A percentile compares a stretch with the other conserved stretches of the same genome.
Conservation (phyloP, 495 filamentous ascomycete species). For the Tuber melanosporum region DNA sequence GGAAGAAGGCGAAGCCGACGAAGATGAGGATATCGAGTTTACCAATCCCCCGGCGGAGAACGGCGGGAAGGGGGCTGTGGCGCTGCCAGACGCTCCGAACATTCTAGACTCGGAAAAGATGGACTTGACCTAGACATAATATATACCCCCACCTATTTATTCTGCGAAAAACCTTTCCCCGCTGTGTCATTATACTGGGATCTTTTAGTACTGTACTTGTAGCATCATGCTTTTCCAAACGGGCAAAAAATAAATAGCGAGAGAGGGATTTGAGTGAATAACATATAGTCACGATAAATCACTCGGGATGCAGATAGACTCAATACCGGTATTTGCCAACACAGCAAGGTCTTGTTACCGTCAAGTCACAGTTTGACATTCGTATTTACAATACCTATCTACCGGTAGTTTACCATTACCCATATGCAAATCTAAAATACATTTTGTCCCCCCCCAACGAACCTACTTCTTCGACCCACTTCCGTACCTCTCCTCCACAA, state of each 20-base stretch:
- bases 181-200: neutral
- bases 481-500: slow-evolving; percentile 55
- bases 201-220: neutral
- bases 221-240: neutral
- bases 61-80: neutral
- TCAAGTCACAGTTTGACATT: neutral
- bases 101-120: neutral
- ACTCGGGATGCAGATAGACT: neutral
- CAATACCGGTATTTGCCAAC: neutral
- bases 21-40: neutral
- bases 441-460: neutral
- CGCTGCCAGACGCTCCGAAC: neutral
- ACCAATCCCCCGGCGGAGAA: neutral
- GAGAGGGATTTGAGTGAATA: neutral
- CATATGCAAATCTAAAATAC: slow-evolving; percentile 10
- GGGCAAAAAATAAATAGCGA: neutral
- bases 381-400: neutral
- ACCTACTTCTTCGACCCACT: slow-evolving; percentile 19
- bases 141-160: neutral
- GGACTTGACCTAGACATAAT: neutral
- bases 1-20: slow-evolving; percentile 17
- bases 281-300: slow-evolving; percentile 1
- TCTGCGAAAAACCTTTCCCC: neutral
- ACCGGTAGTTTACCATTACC: neutral
- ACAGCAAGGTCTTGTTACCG: neutral